Evolutionary conservation across 202 grass and related monocot species (phyloP).

Genomic region (Setaria viridis): DNA sequence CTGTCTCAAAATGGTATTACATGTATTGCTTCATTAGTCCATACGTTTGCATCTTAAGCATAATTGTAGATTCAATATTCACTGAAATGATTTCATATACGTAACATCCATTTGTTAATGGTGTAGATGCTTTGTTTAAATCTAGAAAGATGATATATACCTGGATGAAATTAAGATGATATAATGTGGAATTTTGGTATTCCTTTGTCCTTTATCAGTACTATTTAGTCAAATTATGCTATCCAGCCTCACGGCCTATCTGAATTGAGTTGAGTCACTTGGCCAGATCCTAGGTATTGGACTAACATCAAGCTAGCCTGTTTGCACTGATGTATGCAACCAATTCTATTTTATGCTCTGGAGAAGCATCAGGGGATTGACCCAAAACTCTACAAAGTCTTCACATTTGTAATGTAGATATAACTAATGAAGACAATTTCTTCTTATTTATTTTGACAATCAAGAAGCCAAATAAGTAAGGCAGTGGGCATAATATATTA

Average conservation of each 20-base stretch:
- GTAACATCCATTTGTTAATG: neutral
- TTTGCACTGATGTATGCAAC: conserved; percentile 4
- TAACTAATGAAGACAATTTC: conserved; percentile 1
- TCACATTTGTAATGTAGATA: conserved; percentile 11
- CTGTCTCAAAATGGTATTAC: neutral
- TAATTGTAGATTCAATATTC: neutral
- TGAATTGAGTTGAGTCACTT: conserved; percentile 3
- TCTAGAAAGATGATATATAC: neutral
- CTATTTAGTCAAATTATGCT: neutral
- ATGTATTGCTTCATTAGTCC: neutral
- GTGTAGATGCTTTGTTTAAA: conserved; percentile 1
- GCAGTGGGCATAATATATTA: neutral
- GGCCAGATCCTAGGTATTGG: neutral
- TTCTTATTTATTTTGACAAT: neutral
- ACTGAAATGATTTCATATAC: neutral
- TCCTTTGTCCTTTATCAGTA: neutral
- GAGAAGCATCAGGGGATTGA: conserved; percentile 6
- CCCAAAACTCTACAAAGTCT: neutral
- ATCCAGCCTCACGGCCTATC: neutral
- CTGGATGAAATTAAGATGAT: neutral
- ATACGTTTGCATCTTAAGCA: neutral
- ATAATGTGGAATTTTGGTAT: conserved; percentile 8
- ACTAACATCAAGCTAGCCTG: neutral
- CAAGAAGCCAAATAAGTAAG: conserved; percentile 28
- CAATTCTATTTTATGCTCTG: conserved; percentile 33